Evolutionary conservation across 176 grass and related monocot genomes (phyloP).

Genomic region (Oryza coarctata): DNA sequence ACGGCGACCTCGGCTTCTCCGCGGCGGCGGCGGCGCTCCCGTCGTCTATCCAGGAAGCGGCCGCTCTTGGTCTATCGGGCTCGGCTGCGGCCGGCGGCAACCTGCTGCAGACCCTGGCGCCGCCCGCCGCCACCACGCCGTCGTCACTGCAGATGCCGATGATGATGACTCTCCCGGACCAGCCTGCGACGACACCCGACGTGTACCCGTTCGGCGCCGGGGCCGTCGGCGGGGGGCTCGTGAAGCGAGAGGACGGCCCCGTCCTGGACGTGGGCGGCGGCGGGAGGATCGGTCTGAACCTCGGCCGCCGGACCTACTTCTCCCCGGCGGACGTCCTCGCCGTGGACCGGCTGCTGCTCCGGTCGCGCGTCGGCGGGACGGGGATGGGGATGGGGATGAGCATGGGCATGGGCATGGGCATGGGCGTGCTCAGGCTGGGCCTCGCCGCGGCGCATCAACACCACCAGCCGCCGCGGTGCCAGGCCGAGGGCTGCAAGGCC

Average conservation of each 20-base stretch:
- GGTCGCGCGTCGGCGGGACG: slow-evolving; percentile 27
- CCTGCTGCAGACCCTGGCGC: slow-evolving; percentile 27
- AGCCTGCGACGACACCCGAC: background rate
- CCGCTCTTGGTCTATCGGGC: slow-evolving; percentile 1
- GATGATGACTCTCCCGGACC: slow-evolving; percentile 12
- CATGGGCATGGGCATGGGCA: slow-evolving; percentile 31
- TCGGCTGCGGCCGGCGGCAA: background rate
- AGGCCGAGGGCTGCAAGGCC: slow-evolving; percentile 83
- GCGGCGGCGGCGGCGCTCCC: slow-evolving; percentile 13
- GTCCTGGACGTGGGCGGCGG: slow-evolving; percentile 29
- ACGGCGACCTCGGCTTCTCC: slow-evolving; percentile 34
- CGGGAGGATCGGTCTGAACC: slow-evolving; percentile 72
- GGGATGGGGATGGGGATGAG: slow-evolving; percentile 24
- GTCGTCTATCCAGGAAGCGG: slow-evolving; percentile 32
- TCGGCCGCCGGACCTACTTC: slow-evolving; percentile 79
- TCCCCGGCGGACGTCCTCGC: slow-evolving; percentile 54
- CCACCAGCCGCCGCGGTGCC: slow-evolving; percentile 71
- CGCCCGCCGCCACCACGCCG: slow-evolving; percentile 41
- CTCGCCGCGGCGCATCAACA: slow-evolving; percentile 45
- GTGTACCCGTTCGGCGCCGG: slow-evolving; percentile 36
- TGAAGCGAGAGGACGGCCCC: slow-evolving; percentile 53
- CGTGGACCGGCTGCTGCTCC: slow-evolving; percentile 55
- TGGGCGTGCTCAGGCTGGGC: slow-evolving; percentile 48
- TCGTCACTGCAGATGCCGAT: slow-evolving; percentile 15
- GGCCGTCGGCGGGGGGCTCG: slow-evolving; percentile 37